Evolutionary conservation across 2,329 filamentous ascomycete species (phyloP).

Genomic region (Diaporthe citri): DNA sequence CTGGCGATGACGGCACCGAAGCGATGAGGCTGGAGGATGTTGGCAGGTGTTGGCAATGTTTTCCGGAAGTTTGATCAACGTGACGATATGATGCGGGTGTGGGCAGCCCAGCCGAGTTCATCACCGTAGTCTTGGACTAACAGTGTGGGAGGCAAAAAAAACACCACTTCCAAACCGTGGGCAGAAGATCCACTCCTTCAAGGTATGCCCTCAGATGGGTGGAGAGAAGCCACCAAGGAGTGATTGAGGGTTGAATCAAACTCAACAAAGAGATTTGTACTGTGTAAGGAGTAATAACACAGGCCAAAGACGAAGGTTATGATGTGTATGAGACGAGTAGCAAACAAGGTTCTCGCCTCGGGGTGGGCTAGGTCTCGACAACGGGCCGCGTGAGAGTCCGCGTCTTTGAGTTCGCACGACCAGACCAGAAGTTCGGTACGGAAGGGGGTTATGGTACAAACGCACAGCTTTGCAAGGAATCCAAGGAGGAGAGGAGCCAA

Average conservation of each 20-base stretch:
- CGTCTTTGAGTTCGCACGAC: conserved; percentile 12
- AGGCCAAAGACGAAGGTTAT: conserved; percentile 13
- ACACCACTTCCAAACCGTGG: background rate
- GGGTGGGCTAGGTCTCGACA: conserved; percentile 1
- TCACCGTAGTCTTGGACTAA: conserved; percentile 2
- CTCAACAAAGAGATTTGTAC: conserved; percentile 7
- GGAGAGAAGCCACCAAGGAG: conserved; percentile 18
- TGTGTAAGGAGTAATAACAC: conserved; percentile 15
- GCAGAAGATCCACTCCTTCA: background rate
- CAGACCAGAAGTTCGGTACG: conserved; percentile 23
- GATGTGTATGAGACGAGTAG: conserved; percentile 2
- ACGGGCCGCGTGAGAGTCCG: conserved; percentile 13
- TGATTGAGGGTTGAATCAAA: conserved; percentile 10
- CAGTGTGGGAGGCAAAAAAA: background rate
- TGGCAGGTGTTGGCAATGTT: conserved; percentile 29
- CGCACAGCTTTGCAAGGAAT: conserved; percentile 26
- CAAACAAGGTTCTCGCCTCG: conserved; percentile 20
- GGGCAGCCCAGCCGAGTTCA: conserved; percentile 20
- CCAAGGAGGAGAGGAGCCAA: conserved; percentile 32
- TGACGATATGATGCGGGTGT: conserved; percentile 28
- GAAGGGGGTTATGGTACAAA: conserved; percentile 6
- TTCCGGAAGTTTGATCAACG: background rate
- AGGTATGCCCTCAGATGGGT: background rate
- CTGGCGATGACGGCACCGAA: conserved; percentile 37
- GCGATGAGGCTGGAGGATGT: background rate